phyloP scores from a whole-genome alignment of 2,329 filamentous ascomycete genomes.

The Colletotrichum musicola region DNA sequence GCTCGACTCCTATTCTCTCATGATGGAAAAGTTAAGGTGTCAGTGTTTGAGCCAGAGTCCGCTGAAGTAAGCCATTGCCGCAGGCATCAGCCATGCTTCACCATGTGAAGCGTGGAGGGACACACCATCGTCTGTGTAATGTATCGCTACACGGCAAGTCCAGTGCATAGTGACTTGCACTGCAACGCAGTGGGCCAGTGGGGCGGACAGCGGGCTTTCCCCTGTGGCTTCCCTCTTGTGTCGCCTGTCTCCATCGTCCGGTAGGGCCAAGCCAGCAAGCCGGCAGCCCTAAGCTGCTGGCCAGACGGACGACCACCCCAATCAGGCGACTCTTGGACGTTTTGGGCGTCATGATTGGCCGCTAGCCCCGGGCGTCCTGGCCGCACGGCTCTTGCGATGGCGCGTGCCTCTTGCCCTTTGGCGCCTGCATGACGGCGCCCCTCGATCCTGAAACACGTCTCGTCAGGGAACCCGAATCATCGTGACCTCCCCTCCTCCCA shows the following conservation, averaged over 20 bases:
- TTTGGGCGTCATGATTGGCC: constrained; percentile 31
- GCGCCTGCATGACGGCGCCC: constrained; percentile 33
- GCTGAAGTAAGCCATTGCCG: constrained; percentile 25
- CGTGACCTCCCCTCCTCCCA: constrained; percentile 25
- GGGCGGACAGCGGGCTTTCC: not conserved
- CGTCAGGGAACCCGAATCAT: constrained; percentile 39
- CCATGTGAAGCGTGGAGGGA: not conserved
- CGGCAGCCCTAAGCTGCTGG: constrained; percentile 27
- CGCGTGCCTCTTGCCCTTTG: constrained; percentile 13
- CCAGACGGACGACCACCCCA: constrained; percentile 33
- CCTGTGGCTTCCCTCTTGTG: too few species aligned
- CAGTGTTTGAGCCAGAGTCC: not conserved
- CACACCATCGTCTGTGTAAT: not conserved
- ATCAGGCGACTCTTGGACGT: constrained; percentile 35
- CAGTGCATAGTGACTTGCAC: not conserved
- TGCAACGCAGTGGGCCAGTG: not conserved
- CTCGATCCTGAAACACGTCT: constrained; percentile 36
- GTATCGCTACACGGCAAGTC: not conserved
- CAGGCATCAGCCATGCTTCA: constrained; percentile 25
- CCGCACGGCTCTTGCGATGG: constrained; percentile 27
- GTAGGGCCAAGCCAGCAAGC: constrained; percentile 28
- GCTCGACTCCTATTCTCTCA: constrained; percentile 18
- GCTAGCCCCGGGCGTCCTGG: not conserved
- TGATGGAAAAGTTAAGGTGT: constrained; percentile 15
- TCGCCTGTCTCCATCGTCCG: not conserved